A percentile compares a stretch with the other conserved stretches of the same genome.
Conservation (phyloP, 2,329 filamentous ascomycete genomes). For the Fusarium miscanthi region DNA sequence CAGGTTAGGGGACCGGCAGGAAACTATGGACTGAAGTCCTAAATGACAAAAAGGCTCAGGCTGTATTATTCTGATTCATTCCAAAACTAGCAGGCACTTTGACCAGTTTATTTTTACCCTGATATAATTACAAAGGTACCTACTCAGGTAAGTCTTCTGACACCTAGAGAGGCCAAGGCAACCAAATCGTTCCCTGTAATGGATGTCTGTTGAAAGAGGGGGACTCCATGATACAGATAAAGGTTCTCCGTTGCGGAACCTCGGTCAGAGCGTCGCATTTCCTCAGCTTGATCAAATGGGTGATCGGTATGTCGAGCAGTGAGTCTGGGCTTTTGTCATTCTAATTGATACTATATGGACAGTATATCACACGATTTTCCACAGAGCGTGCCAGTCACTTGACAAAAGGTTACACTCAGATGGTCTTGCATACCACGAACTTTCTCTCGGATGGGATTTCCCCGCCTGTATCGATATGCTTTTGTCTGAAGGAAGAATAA, state of each 20-base stretch:
- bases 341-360: neutral
- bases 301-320: conserved; percentile 4
- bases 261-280: conserved; percentile 10
- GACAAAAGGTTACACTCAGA: conserved; percentile 5
- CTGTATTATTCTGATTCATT: neutral
- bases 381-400: conserved; percentile 28
- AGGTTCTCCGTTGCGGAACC: conserved; percentile 10
- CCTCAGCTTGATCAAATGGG: conserved; percentile 6
- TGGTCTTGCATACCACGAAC: neutral
- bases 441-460: neutral
- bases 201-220: conserved; percentile 9
- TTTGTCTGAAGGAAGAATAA: conserved; percentile 1
- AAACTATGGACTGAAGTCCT: neutral
- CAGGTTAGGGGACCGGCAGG: neutral
- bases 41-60: neutral
- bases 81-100: neutral
- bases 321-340: conserved; percentile 3
- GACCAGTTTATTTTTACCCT: neutral
- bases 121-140: neutral
- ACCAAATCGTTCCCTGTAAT: conserved; percentile 11
- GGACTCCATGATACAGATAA: neutral
- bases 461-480: neutral
- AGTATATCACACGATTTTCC: neutral
- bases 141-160: neutral
- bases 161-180: neutral